Evolutionary conservation across 2,329 filamentous ascomycete species (phyloP), one percentile per base, ranked within the genome.

Genomic region (Alternaria longipes): DNA sequence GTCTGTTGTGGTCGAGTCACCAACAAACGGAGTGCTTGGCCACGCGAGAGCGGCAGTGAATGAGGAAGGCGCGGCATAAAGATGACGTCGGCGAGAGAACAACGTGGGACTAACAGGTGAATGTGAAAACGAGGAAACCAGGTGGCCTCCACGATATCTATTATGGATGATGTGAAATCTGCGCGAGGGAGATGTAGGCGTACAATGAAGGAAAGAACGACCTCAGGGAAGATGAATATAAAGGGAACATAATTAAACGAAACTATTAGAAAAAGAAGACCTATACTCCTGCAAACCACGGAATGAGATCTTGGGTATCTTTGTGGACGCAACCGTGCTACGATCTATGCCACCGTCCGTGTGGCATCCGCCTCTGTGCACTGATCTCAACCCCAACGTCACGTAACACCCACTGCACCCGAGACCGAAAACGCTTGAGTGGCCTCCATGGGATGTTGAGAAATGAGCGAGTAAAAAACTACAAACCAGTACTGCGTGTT

Each of bases 261-360:
- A 4, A 28, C 30, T 44, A 20, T 36, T 11, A 38, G 38, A 38
- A 51, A 42, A 56, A 26, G 18, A 41, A 53, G 44, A 30, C 34
- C 9, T 11, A 46, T 49, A 41, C 38, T 53, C 26, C 26, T 52
- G 56, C 59, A 62, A 61, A 64, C 55, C 42, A 53, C 58, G 12
- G 26, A 59, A 64, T 59, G 55, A 59, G 45, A 60, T 63, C 54
- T 63, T 57, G 66, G 66, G 52, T 61, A 67, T 68, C 47, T 44
- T 45, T 54, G 57, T 52, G 30, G 40, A 60, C 50, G 58, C 53
- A 54, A 58, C 45, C 36, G 61, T 55, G 32, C 49, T 54, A 56
- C 51, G 26, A 28, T 40, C 56, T 47, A 56, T 61, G 59, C 49
- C 20, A 44, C 45, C 22, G 54, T 49, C 44, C 54, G 47, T 54